A percentile compares a stretch with the other conserved stretches of the same genome.
These are phyloP conservation scores for Mercurialis annua DNA, from an alignment of 345 rosid species.

Conservation along the genomic window DNA sequence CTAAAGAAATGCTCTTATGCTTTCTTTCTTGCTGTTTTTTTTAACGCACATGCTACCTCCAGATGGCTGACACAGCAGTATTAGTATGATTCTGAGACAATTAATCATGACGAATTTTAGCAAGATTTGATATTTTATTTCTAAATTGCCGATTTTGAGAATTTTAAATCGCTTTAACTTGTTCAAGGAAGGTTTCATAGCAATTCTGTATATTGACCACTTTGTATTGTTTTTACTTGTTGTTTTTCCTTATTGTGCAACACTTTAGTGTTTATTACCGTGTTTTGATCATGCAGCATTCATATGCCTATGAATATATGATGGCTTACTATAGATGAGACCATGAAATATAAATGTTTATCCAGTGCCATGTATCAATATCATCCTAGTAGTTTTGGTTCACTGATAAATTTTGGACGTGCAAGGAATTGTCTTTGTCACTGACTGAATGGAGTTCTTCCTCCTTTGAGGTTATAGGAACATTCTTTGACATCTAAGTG, in stretches of 20 bases:
- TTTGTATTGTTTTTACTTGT: not conserved
- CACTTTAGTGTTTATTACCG: not conserved
- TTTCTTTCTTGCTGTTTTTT: not conserved
- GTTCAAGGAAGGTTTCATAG: not conserved
- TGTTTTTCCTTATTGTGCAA: not conserved
- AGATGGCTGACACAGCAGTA: not conserved
- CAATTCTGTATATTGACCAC: not conserved
- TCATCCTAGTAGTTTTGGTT: not conserved
- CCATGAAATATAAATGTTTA: not conserved
- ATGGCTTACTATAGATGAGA: too few relatives aligned
- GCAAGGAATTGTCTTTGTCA: not conserved
- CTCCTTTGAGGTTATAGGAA: not conserved
- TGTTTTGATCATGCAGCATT: too few relatives aligned
- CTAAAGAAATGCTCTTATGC: constrained; percentile 7
- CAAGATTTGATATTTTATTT: not conserved
- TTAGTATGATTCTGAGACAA: not conserved
- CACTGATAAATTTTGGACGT: not conserved
- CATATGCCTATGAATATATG: too few relatives aligned
- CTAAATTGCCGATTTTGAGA: not conserved
- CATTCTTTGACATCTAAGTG: not conserved
- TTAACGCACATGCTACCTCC: not conserved
- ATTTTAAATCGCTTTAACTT: not conserved
- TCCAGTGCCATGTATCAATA: not conserved
- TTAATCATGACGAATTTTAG: not conserved
- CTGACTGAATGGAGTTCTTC: not conserved